Evolutionary conservation across 1,284 basidiomycete species (phyloP).

Genomic region (Termitomyces sp.): DNA sequence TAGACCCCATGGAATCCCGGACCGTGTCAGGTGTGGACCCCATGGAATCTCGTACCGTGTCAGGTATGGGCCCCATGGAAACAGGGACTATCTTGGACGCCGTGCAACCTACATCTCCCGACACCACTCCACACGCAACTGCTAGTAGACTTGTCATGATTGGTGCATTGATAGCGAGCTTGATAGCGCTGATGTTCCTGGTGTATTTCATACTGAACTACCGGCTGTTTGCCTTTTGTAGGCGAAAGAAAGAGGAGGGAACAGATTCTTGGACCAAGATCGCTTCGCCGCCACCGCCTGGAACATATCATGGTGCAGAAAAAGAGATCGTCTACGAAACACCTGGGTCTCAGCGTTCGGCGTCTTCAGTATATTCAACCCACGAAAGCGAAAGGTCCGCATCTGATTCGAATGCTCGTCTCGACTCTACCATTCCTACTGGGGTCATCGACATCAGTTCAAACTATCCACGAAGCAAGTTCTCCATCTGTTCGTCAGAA

Average conservation of each 20-base stretch:
- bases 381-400: not conserved
- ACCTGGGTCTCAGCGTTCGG: conserved; percentile 5
- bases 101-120: not conserved
- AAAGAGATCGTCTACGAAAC: conserved; percentile 9
- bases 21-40: not conserved
- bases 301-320: conserved; percentile 7
- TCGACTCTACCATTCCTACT: not conserved
- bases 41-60: not conserved
- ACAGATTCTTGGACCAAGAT: conserved; percentile 11
- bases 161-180: conserved; percentile 13
- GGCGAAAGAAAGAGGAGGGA: conserved; percentile 8
- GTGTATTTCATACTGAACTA: conserved; percentile 13
- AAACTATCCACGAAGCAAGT: conserved; percentile 26
- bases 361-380: conserved; percentile 11
- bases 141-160: conserved; percentile 16
- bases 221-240: conserved; percentile 4
- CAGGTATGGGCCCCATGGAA: not conserved
- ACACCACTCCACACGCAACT: not conserved
- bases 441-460: conserved; percentile 22
- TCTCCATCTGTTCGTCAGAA: conserved; percentile 28
- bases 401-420: not conserved
- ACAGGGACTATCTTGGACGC: not conserved
- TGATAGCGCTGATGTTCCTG: conserved; percentile 14
- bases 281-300: conserved; percentile 10
- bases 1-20: not conserved